A percentile compares a stretch with the other conserved stretches of the same genome.
Conservation (phyloP, 2,329 filamentous ascomycete species). For the Ilyonectria destructans region DNA sequence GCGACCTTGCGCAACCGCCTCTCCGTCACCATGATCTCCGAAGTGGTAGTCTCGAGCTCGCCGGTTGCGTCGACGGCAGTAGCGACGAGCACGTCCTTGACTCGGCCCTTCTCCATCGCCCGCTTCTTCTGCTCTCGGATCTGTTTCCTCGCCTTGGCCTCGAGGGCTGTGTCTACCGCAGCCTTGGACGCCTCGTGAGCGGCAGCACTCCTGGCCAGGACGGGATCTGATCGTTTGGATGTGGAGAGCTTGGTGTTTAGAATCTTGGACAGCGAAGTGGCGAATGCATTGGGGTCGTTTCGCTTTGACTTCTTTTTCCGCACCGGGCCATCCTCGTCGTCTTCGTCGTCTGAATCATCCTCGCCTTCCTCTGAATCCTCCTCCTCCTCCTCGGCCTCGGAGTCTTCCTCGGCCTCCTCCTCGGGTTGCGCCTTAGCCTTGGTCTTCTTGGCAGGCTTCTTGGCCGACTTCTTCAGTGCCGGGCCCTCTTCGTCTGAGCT, state of each 20-base stretch:
- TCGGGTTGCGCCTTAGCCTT: conserved; percentile 46
- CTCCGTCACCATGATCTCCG: conserved; percentile 79
- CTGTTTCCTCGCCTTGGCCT: conserved; percentile 84
- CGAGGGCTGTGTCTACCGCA: conserved; percentile 83
- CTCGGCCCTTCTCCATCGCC: conserved; percentile 87
- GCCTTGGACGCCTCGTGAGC: conserved; percentile 82
- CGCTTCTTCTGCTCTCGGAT: conserved; percentile 85
- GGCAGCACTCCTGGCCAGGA: conserved; percentile 86
- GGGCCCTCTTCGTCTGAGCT: conserved; percentile 57
- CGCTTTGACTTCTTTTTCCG: conserved; percentile 79
- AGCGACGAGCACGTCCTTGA: conserved; percentile 86
- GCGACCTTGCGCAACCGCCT: conserved; percentile 88
- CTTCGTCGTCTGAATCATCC: conserved; percentile 59
- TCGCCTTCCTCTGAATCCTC: conserved; percentile 57
- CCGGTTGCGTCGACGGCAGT: conserved; percentile 69
- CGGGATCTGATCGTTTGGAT: conserved; percentile 87
- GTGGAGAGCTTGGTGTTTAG: conserved; percentile 89
- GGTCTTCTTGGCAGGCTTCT: conserved; percentile 52
- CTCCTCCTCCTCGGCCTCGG: conserved; percentile 45
- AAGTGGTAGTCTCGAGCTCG: conserved; percentile 63
- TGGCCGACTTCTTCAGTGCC: conserved; percentile 50
- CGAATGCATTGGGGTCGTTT: conserved; percentile 93
- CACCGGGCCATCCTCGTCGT: conserved; percentile 56
- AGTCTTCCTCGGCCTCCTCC: conserved; percentile 42
- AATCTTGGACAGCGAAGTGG: conserved; percentile 94